Conservation (phyloP, 2,329 filamentous ascomycete species). For the Fusarium sp. region DNA sequence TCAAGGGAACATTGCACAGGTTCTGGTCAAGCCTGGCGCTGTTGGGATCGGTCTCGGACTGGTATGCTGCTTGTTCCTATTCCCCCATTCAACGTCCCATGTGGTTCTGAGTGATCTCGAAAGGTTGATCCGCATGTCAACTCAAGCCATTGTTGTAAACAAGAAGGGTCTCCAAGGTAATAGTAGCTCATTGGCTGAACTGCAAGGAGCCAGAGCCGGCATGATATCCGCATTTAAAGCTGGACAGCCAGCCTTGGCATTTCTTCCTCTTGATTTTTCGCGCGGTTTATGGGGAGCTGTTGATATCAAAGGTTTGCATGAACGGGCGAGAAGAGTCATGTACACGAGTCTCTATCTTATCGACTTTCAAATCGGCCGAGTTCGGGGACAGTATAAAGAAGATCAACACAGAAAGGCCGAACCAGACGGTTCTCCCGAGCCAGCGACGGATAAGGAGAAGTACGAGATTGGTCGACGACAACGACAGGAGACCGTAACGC, state of each 20-base stretch:
- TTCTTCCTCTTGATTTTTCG: slow-evolving; percentile 61
- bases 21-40: slow-evolving; percentile 60
- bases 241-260: slow-evolving; percentile 56
- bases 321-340: slow-evolving; percentile 53
- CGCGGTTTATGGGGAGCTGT: slow-evolving; percentile 59
- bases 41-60: slow-evolving; percentile 60
- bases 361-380: slow-evolving; percentile 57
- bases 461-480: slow-evolving; percentile 45
- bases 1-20: slow-evolving; percentile 39
- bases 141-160: slow-evolving; percentile 51
- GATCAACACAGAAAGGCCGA: slow-evolving; percentile 16
- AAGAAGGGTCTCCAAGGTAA: slow-evolving; percentile 38
- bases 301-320: slow-evolving; percentile 56
- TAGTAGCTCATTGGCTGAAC: slow-evolving; percentile 44
- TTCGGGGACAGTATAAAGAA: slow-evolving; percentile 40
- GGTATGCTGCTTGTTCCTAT: slow-evolving; percentile 59
- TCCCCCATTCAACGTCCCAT: slow-evolving; percentile 63
- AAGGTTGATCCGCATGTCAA: slow-evolving; percentile 50
- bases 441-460: slow-evolving; percentile 12
- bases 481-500: slow-evolving; percentile 48
- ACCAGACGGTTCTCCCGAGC: background rate
- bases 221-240: slow-evolving; percentile 54
- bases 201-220: slow-evolving; percentile 46
- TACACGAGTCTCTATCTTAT: slow-evolving; percentile 53
- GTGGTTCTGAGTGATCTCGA: slow-evolving; percentile 54